These are phyloP conservation scores for Starmera pachycereana DNA, from an alignment of 805 yeast species.

Conservation along the genomic window DNA sequence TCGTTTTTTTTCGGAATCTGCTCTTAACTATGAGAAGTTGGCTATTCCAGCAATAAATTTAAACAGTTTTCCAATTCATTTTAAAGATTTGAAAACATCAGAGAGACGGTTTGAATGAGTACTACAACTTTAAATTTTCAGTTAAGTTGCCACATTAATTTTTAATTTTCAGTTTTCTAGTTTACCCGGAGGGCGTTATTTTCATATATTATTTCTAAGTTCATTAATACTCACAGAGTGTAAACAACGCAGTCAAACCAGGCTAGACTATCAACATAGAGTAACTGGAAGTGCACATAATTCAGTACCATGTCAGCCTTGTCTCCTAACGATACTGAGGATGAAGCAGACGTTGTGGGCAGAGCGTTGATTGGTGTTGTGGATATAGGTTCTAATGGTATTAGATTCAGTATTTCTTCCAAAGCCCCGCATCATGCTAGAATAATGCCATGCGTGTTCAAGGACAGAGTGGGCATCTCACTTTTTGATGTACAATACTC, in stretches of 20 bases:
- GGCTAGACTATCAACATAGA: neutral
- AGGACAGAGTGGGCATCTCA: conserved; percentile 63
- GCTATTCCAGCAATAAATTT: too few species aligned
- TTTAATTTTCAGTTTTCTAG: too few species aligned
- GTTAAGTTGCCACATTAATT: too few species aligned
- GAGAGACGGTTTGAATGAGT: too few species aligned
- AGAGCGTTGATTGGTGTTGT: conserved; percentile 55
- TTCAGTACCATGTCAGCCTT: conserved; percentile 1
- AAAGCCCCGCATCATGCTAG: conserved; percentile 61
- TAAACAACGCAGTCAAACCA: neutral
- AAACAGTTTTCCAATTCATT: too few species aligned
- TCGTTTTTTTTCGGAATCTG: too few species aligned
- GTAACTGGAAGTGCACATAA: neutral
- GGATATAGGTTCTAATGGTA: conserved; percentile 71
- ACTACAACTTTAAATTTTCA: too few species aligned
- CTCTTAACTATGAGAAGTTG: too few species aligned
- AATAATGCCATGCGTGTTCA: conserved; percentile 69
- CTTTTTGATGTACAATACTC: conserved; percentile 51
- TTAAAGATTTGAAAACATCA: too few species aligned
- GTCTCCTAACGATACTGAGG: conserved; percentile 21
- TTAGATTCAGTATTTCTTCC: conserved; percentile 63
- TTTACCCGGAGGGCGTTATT: too few species aligned
- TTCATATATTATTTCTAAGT: too few species aligned
- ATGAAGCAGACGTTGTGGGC: conserved; percentile 47
- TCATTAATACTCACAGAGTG: too few species aligned